A percentile compares a stretch with the other conserved stretches of the same genome.
phyloP scores from a whole-genome alignment of 2,329 filamentous ascomycete species.

The Drechslera avenae region DNA sequence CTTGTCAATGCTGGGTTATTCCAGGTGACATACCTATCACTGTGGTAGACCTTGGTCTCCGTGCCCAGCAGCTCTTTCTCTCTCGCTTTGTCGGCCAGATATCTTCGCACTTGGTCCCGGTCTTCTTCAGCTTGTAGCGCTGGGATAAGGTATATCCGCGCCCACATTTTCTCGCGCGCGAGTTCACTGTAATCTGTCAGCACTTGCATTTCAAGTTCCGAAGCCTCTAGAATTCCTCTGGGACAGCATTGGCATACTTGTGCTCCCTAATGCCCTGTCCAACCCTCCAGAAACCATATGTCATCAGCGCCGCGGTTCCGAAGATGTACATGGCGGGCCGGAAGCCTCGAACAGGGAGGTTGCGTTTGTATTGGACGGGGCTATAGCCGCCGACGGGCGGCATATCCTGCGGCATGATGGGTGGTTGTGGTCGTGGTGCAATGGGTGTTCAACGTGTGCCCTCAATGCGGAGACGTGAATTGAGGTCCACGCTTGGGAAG shows the following conservation, averaged over 20 bases:
- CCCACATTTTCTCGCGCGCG: slow-evolving; percentile 97
- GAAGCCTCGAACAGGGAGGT: slow-evolving; percentile 90
- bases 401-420: slow-evolving; percentile 94
- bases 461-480: slow-evolving; percentile 37
- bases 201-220: neutral
- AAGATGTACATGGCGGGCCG: slow-evolving; percentile 78
- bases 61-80: slow-evolving; percentile 90
- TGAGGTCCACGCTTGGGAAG: slow-evolving; percentile 28
- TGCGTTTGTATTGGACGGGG: slow-evolving; percentile 97
- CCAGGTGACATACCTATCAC: slow-evolving; percentile 70
- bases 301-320: slow-evolving; percentile 78
- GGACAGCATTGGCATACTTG: slow-evolving; percentile 66
- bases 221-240: neutral
- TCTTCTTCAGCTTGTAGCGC: slow-evolving; percentile 96
- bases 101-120: slow-evolving; percentile 86
- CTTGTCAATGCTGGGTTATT: neutral
- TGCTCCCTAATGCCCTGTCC: slow-evolving; percentile 85
- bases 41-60: slow-evolving; percentile 84
- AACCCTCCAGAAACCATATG: slow-evolving; percentile 87
- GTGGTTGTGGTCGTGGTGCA: slow-evolving; percentile 31
- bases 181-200: slow-evolving; percentile 71
- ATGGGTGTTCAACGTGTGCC: slow-evolving; percentile 32
- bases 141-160: slow-evolving; percentile 91
- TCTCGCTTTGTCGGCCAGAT: slow-evolving; percentile 83
- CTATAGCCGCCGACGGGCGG: slow-evolving; percentile 93